phyloP scores from a whole-genome alignment of 306 rosid genomes.

The Phaseolus lunatus region DNA sequence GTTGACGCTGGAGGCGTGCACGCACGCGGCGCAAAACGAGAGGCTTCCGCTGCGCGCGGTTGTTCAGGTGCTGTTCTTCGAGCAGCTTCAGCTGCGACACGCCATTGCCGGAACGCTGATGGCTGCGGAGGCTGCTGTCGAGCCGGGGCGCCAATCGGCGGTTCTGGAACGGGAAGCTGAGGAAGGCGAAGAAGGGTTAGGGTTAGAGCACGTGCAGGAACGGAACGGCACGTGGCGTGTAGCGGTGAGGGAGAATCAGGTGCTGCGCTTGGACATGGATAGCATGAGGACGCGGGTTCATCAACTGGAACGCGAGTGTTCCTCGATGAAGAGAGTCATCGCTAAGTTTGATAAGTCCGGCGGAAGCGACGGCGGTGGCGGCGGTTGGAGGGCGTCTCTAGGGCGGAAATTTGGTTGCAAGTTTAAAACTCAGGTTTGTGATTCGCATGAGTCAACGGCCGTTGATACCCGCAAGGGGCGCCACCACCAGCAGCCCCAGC shows the following conservation, averaged over 20 bases:
- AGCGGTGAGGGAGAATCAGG: constrained; percentile 95
- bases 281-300: constrained; percentile 99
- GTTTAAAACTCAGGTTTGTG: constrained; percentile 95
- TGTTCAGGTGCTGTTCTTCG: constrained; percentile 89
- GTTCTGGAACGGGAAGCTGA: constrained; percentile 46
- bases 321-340: constrained; percentile 83
- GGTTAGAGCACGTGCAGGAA: constrained; percentile 46
- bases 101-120: constrained; percentile 84
- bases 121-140: constrained; percentile 63
- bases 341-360: constrained; percentile 66
- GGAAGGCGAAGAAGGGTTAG: constrained; percentile 34
- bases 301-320: constrained; percentile 92
- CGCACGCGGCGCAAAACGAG: constrained; percentile 99
- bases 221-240: constrained; percentile 67
- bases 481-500: constrained; percentile 53
- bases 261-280: constrained; percentile 95
- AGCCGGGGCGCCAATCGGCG: constrained; percentile 55
- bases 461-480: constrained; percentile 74
- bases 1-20: constrained; percentile 91
- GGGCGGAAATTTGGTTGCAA: constrained; percentile 81
- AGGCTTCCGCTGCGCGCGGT: constrained; percentile 93
- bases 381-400: constrained; percentile 64
- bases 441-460: constrained; percentile 81
- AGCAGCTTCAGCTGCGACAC: constrained; percentile 96
- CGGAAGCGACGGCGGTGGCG: constrained; percentile 42